Evolutionary conservation across 78 protist species (phyloP).

Genomic region (Bigelowiella natans): DNA sequence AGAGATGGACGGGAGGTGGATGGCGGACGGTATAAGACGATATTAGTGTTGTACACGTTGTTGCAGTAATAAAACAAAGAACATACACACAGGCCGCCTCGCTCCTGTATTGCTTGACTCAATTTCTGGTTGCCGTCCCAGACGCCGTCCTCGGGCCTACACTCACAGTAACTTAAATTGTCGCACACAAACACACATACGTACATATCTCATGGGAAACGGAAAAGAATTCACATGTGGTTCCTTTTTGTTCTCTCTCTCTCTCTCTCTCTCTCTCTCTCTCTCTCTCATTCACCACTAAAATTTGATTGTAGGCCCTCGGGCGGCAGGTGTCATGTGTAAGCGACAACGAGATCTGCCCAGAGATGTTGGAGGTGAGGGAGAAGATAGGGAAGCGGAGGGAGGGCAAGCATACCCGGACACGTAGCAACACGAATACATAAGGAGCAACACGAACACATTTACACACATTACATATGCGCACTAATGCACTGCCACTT

Average conservation of each 20-base stretch:
- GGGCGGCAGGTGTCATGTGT: background rate
- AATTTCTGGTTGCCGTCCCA: background rate
- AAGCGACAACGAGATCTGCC: background rate
- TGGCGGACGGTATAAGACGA: background rate
- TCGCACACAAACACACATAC: background rate
- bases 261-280: too few species aligned
- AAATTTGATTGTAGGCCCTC: background rate
- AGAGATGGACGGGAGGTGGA: background rate
- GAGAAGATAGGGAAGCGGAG: too few species aligned
- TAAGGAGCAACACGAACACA: too few species aligned
- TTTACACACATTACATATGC: too few species aligned
- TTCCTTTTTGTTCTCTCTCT: too few species aligned
- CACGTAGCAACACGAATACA: too few species aligned
- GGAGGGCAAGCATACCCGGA: too few species aligned
- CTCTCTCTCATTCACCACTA: too few species aligned
- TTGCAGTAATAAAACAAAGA: too few species aligned
- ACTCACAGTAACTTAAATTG: background rate
- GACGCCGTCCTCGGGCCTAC: background rate
- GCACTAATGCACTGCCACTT: too few species aligned
- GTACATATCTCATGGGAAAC: background rate
- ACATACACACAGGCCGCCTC: background rate
- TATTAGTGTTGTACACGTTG: background rate
- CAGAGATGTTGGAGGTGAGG: background rate
- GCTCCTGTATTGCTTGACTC: background rate
- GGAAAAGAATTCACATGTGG: too few species aligned